Conservation (phyloP, 805 yeast genomes). For the Myxozyma vanderwaltii region DNA sequence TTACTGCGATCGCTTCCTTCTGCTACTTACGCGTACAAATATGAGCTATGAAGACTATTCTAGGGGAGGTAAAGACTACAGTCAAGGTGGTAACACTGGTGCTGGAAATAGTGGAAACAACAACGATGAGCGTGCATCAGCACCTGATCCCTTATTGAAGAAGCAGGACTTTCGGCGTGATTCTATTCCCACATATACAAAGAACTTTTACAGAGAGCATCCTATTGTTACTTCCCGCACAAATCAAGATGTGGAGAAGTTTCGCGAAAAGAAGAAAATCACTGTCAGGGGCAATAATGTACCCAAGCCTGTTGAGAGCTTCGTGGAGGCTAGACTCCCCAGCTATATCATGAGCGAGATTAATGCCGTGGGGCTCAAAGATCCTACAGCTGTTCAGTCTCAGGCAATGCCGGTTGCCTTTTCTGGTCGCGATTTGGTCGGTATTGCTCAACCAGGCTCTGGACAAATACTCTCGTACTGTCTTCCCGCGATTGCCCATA, state of each 20-base stretch:
- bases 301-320: slow-evolving; percentile 89
- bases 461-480: slow-evolving; percentile 98
- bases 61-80: slow-evolving; percentile 12
- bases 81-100: slow-evolving; percentile 13
- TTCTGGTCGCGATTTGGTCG: slow-evolving; percentile 98
- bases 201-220: slow-evolving; percentile 89
- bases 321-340: slow-evolving; percentile 98
- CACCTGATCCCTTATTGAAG: slow-evolving; percentile 57
- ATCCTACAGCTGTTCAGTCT: slow-evolving; percentile 95
- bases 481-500: slow-evolving; percentile 92
- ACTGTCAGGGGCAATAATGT: slow-evolving; percentile 77
- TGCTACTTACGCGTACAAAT: not conserved
- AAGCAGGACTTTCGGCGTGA: slow-evolving; percentile 82
- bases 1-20: not conserved
- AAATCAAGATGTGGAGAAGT: slow-evolving; percentile 68
- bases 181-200: slow-evolving; percentile 83
- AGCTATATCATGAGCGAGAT: slow-evolving; percentile 88
- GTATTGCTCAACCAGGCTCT: slow-evolving; percentile 98
- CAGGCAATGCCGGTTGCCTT: slow-evolving; percentile 99
- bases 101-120: slow-evolving; percentile 45
- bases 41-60: slow-evolving; percentile 32
- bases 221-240: slow-evolving; percentile 74
- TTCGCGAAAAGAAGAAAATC: slow-evolving; percentile 87
- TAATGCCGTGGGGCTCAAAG: slow-evolving; percentile 86
- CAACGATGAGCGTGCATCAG: slow-evolving; percentile 49